Conservation (phyloP, 2,329 filamentous ascomycete species). For the Diaporthe longicolla region DNA sequence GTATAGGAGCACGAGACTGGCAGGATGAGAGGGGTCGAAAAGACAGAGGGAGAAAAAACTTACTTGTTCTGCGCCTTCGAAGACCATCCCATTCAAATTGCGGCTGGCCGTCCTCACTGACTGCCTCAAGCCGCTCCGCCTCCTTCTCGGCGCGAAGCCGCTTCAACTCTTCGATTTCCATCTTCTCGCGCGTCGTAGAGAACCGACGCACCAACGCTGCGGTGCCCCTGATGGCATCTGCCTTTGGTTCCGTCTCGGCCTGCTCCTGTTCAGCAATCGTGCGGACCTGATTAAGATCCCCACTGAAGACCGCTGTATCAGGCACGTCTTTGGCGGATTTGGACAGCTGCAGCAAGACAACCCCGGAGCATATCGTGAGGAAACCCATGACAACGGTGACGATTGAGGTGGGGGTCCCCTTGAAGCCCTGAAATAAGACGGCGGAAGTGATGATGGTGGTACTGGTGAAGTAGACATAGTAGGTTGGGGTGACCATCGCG, state of each 20-base stretch:
- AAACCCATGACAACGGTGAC: constrained; percentile 94
- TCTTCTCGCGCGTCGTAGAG: constrained; percentile 80
- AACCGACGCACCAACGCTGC: constrained; percentile 89
- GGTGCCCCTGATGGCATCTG: constrained; percentile 92
- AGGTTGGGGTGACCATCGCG: constrained; percentile 95
- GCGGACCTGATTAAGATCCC: constrained; percentile 93
- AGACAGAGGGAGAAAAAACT: neutral
- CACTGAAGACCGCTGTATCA: constrained; percentile 90
- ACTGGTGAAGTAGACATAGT: constrained; percentile 98
- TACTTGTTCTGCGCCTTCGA: constrained; percentile 72
- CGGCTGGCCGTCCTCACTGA: constrained; percentile 80
- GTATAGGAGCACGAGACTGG: no score
- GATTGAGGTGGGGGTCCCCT: constrained; percentile 85
- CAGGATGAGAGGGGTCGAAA: no score
- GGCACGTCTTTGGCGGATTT: constrained; percentile 98
- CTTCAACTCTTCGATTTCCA: constrained; percentile 84
- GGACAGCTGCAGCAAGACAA: constrained; percentile 93
- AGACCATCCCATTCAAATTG: constrained; percentile 92
- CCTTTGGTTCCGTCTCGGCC: constrained; percentile 95
- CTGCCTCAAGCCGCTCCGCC: constrained; percentile 78
- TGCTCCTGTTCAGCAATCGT: constrained; percentile 96
- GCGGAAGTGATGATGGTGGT: constrained; percentile 95
- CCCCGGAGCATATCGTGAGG: constrained; percentile 91
- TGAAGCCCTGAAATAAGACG: constrained; percentile 93
- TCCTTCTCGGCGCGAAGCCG: constrained; percentile 84